Evolutionary conservation across 805 yeast genomes (phyloP).

Genomic region (Wickerhamiella dianesei): DNA sequence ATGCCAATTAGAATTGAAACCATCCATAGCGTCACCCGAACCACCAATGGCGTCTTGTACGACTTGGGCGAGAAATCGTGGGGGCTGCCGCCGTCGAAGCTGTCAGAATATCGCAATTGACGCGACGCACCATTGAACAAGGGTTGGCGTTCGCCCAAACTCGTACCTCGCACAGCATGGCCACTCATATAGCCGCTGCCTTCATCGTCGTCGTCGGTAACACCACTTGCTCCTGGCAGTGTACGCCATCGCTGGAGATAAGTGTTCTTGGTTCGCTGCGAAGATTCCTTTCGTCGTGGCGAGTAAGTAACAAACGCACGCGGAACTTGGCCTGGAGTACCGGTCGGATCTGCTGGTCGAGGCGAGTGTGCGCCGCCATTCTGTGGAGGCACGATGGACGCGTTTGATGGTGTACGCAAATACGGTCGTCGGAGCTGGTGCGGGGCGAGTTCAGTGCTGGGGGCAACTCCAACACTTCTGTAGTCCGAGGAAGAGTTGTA

Average conservation of each 20-base stretch:
- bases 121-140: neutral
- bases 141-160: neutral
- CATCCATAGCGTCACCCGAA: conserved; percentile 25
- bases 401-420: conserved; percentile 14
- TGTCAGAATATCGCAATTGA: neutral
- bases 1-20: conserved; percentile 14
- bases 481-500: neutral
- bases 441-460: neutral
- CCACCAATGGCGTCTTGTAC: conserved; percentile 8
- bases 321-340: neutral
- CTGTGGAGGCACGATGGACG: conserved; percentile 16
- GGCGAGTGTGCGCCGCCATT: neutral
- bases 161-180: conserved; percentile 24
- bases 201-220: conserved; percentile 23
- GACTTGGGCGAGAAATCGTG: conserved; percentile 28
- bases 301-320: neutral
- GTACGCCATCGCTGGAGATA: conserved; percentile 20
- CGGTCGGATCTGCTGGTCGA: neutral
- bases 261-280: conserved; percentile 16
- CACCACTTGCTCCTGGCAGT: conserved; percentile 1
- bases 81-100: conserved; percentile 21
- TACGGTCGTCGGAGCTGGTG: conserved; percentile 14
- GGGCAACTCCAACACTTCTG: neutral
- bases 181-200: conserved; percentile 27
- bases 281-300: conserved; percentile 11